Evolutionary conservation across 805 yeast species (phyloP).

Genomic region (Sugiyamaella mastotermitis): DNA sequence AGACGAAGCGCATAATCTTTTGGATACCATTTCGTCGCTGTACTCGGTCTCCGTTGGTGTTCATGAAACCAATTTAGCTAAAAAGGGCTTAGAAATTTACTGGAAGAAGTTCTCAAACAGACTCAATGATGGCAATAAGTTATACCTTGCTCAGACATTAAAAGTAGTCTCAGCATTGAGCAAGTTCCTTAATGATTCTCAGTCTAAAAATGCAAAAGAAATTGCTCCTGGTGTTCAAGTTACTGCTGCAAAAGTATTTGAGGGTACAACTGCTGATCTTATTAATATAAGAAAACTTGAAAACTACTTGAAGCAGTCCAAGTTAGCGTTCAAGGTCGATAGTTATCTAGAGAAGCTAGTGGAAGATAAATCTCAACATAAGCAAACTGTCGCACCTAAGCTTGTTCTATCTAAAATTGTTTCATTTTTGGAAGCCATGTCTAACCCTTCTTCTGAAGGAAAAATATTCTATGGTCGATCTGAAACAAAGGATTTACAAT

Average conservation of each 20-base stretch:
- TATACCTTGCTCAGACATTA: constrained; percentile 57
- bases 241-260: constrained; percentile 45
- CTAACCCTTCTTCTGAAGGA: constrained; percentile 78
- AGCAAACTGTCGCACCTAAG: constrained; percentile 22
- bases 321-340: constrained; percentile 80
- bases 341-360: constrained; percentile 44
- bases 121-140: constrained; percentile 65
- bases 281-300: constrained; percentile 65
- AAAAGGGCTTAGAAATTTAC: constrained; percentile 49
- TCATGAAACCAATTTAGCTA: constrained; percentile 41
- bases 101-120: constrained; percentile 53
- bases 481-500: constrained; percentile 20
- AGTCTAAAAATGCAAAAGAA: constrained; percentile 24
- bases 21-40: constrained; percentile 68
- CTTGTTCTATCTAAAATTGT: constrained; percentile 60
- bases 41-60: constrained; percentile 55
- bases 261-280: constrained; percentile 56
- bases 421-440: constrained; percentile 55
- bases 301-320: constrained; percentile 56
- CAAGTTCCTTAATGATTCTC: constrained; percentile 37
- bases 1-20: constrained; percentile 88
- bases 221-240: constrained; percentile 51
- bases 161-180: constrained; percentile 50
- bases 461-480: constrained; percentile 58
- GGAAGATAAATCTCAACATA: constrained; percentile 11